A percentile compares a stretch with the other conserved stretches of the same genome.
Conservation (phyloP, 768 basidiomycete species). For the Leccinum disarticulatum region DNA sequence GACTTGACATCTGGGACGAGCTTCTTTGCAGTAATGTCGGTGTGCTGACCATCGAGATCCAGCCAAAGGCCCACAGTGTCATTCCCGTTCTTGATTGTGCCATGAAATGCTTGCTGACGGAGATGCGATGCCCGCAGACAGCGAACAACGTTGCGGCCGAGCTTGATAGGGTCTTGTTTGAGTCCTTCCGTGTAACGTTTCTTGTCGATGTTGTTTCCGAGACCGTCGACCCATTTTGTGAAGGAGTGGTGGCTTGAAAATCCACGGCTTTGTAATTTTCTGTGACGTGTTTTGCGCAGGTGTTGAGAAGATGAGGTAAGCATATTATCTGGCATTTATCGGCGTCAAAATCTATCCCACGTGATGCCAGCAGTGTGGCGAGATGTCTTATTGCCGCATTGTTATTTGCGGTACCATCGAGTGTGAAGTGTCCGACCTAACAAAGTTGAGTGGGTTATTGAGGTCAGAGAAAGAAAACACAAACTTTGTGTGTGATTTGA, state of each 20-base stretch:
- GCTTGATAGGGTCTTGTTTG: not conserved
- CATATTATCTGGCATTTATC: not conserved
- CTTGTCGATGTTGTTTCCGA: not conserved
- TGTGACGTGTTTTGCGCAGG: not conserved
- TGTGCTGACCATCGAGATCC: not conserved
- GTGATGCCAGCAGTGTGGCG: not conserved
- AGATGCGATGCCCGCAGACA: not conserved
- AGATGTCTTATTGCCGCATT: not conserved
- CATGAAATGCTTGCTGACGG: not conserved
- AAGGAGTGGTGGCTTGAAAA: not conserved
- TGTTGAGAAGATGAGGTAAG: not conserved
- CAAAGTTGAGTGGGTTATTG: not conserved
- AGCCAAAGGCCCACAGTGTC: not conserved
- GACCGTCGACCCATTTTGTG: not conserved
- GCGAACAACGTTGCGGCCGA: not conserved
- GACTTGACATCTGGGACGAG: not conserved
- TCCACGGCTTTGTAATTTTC: not conserved
- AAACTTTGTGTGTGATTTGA: not conserved
- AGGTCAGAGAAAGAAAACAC: not conserved
- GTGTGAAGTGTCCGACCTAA: not conserved
- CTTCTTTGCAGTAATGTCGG: not conserved
- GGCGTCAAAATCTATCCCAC: not conserved
- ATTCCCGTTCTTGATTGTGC: not conserved
- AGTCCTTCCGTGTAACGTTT: not conserved
- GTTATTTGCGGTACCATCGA: not conserved